Evolutionary conservation across 1,284 basidiomycete genomes (phyloP).

Genomic region (Pyrrhoderma lamaoense): DNA sequence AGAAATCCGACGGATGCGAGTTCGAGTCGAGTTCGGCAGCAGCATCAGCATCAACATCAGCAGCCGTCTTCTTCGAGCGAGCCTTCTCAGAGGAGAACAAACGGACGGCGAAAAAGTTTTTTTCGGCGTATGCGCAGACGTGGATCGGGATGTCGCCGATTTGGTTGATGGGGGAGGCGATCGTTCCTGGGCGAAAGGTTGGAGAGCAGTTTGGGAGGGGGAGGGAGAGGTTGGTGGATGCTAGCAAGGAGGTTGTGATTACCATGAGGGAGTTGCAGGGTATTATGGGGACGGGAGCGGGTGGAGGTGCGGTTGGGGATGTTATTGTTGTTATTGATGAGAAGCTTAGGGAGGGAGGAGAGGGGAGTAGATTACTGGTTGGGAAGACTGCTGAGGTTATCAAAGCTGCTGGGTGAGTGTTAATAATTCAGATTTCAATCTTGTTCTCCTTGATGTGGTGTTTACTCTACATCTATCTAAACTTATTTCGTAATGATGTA

Average conservation of each 20-base stretch:
- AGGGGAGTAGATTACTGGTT: constrained; percentile 9
- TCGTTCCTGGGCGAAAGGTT: constrained; percentile 20
- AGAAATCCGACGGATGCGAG: neutral
- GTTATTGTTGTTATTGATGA: constrained; percentile 22
- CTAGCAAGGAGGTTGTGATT: constrained; percentile 20
- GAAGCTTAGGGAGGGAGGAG: constrained; percentile 17
- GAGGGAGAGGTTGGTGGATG: constrained; percentile 15
- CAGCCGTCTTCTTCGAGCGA: constrained; percentile 8
- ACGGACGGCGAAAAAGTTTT: constrained; percentile 15
- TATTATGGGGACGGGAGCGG: neutral
- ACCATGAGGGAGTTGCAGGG: no score
- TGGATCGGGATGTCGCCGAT: constrained; percentile 21
- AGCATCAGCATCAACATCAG: neutral
- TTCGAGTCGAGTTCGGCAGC: neutral
- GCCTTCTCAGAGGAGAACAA: constrained; percentile 18
- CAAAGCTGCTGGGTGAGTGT: constrained; percentile 21
- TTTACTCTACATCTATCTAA: no score
- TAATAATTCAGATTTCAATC: neutral
- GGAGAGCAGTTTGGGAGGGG: constrained; percentile 21
- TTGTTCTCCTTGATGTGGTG: neutral
- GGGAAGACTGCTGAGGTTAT: constrained; percentile 21
- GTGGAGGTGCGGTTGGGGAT: constrained; percentile 18
- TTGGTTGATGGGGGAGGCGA: constrained; percentile 23
- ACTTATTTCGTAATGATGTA: no score
- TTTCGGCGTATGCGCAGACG: constrained; percentile 21